These are phyloP conservation scores for Cucurbita ficifolia DNA, from an alignment of 306 rosid species.

Conservation along the genomic window DNA sequence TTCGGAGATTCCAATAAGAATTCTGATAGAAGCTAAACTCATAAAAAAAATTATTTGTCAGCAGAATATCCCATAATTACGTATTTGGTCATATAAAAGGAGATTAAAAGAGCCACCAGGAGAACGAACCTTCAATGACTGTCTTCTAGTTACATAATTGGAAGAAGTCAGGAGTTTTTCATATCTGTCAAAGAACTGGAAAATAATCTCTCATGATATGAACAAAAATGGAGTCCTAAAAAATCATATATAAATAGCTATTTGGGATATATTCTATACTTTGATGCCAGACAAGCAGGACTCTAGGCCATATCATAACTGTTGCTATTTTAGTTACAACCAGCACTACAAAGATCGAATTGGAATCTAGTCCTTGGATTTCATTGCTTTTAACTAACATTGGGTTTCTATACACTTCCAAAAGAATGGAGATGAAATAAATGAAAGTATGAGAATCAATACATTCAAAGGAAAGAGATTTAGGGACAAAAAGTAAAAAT, in stretches of 20 bases:
- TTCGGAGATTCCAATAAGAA: slow-evolving; percentile 80
- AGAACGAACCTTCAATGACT: slow-evolving; percentile 79
- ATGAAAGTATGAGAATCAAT: neutral
- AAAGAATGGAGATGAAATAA: neutral
- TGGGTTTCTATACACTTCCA: neutral
- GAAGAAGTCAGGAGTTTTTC: slow-evolving; percentile 76
- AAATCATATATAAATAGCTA: neutral
- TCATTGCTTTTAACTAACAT: neutral
- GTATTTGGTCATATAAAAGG: slow-evolving; percentile 2
- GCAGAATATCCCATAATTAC: slow-evolving; percentile 9
- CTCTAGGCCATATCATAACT: neutral
- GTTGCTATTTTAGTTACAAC: neutral
- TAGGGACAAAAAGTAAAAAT: neutral
- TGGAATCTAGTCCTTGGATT: neutral
- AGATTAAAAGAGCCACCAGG: slow-evolving; percentile 3
- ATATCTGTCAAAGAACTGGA: slow-evolving; percentile 74
- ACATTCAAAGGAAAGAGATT: neutral
- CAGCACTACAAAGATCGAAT: neutral
- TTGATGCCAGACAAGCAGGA: neutral
- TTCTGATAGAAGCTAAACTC: slow-evolving; percentile 66
- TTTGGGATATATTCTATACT: neutral
- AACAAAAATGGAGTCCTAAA: neutral
- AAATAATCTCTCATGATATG: slow-evolving; percentile 27
- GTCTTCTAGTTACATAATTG: slow-evolving; percentile 94
- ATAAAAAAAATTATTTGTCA: slow-evolving; percentile 19